These are phyloP conservation scores for Trametes pubescens DNA, from an alignment of 1,284 basidiomycete genomes.

Conservation along the genomic window DNA sequence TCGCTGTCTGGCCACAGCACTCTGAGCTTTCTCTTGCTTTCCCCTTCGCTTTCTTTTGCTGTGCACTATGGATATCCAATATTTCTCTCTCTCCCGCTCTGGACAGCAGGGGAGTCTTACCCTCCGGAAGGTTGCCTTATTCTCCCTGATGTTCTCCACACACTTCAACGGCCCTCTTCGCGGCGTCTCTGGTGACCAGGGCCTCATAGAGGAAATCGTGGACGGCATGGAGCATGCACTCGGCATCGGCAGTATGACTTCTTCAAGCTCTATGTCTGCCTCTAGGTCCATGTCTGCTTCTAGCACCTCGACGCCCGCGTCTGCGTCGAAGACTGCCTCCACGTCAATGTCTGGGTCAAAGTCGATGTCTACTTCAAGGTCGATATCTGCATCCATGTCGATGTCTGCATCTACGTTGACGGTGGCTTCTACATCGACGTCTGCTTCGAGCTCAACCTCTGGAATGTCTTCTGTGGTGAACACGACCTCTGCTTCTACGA, in stretches of 20 bases:
- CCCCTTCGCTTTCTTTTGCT: conserved; percentile 2
- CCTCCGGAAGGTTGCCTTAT: conserved; percentile 21
- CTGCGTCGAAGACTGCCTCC: background rate
- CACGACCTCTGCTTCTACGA: too few relatives aligned
- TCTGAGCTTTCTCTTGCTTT: background rate
- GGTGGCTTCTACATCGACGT: background rate
- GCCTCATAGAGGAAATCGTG: conserved; percentile 7
- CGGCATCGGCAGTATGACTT: conserved; percentile 10
- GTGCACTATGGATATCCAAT: background rate
- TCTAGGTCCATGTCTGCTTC: background rate
- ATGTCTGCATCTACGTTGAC: background rate
- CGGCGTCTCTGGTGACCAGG: conserved; percentile 1
- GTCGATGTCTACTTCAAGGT: background rate
- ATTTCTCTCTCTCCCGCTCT: background rate
- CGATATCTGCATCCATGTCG: background rate
- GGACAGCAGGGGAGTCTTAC: conserved; percentile 1
- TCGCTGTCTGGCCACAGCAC: conserved; percentile 27
- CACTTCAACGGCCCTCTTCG: background rate
- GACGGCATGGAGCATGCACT: conserved; percentile 19
- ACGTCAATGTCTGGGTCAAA: too few relatives aligned
- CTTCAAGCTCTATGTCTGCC: conserved; percentile 3
- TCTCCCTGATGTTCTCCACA: conserved; percentile 7
- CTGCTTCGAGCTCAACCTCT: background rate
- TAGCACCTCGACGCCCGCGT: background rate
- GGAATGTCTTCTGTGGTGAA: background rate